Conservation (phyloP, 495 filamentous ascomycete species). For the Tuber magnatum region DNA sequence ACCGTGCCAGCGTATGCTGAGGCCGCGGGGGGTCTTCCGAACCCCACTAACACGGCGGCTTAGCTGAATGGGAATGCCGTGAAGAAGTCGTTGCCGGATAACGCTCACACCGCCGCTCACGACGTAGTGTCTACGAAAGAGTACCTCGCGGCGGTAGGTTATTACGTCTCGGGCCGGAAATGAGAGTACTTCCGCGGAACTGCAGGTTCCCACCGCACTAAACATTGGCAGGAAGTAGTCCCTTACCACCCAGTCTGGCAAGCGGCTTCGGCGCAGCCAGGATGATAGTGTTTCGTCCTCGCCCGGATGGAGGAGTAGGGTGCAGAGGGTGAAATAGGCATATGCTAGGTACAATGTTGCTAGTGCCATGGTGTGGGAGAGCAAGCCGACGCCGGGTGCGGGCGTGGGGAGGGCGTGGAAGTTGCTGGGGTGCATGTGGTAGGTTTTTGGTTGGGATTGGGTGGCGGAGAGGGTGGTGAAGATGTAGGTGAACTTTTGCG, state of each 20-base stretch:
- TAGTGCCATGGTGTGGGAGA: constrained; percentile 8
- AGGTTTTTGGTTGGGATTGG: constrained; percentile 2
- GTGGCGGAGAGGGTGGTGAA: constrained; percentile 31
- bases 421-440: constrained; percentile 50
- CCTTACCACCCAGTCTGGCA: constrained; percentile 45
- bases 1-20: constrained; percentile 9
- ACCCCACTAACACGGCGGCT: constrained; percentile 14
- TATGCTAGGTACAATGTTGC: constrained; percentile 37
- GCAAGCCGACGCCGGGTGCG: constrained; percentile 16
- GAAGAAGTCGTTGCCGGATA: constrained; percentile 46
- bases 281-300: constrained; percentile 43
- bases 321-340: constrained; percentile 48
- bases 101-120: constrained; percentile 47
- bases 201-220: constrained; percentile 50
- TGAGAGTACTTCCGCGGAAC: constrained; percentile 47
- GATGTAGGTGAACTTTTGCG: constrained; percentile 47
- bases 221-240: constrained; percentile 51
- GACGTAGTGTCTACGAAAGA: constrained; percentile 48
- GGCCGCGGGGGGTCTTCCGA: neutral
- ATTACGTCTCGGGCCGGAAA: constrained; percentile 50
- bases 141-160: constrained; percentile 46
- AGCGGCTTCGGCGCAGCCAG: constrained; percentile 47
- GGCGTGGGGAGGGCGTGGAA: constrained; percentile 47
- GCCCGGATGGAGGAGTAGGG: constrained; percentile 45
- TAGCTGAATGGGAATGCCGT: constrained; percentile 38